A percentile compares a stretch with the other conserved stretches of the same genome.
phyloP scores from a whole-genome alignment of 1,284 basidiomycete species.

The Volvariella surrecta region DNA sequence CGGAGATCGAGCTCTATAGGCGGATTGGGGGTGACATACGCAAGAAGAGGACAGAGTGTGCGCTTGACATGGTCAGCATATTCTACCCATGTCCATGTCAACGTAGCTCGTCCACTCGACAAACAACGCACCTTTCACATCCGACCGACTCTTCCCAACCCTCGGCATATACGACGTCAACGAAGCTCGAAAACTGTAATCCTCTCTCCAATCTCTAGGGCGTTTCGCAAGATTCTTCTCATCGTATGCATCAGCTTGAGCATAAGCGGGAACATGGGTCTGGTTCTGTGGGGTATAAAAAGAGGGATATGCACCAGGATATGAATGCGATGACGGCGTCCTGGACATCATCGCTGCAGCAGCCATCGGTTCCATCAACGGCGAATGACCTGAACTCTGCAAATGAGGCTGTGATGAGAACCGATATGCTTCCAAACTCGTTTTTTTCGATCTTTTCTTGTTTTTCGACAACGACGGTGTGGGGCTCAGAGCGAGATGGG shows the following conservation, averaged over 20 bases:
- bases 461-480: neutral
- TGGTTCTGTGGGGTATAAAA: too few species aligned
- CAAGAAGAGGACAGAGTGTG: constrained; percentile 25
- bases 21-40: constrained; percentile 17
- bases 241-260: constrained; percentile 16
- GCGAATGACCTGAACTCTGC: constrained; percentile 2
- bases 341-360: neutral
- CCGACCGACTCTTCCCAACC: constrained; percentile 13
- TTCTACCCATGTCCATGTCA: constrained; percentile 13
- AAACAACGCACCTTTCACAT: constrained; percentile 15
- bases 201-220: constrained; percentile 28
- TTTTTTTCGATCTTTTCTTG: neutral
- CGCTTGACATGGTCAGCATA: constrained; percentile 20
- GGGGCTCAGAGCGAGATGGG: too few species aligned
- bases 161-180: constrained; percentile 12
- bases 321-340: neutral
- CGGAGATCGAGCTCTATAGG: constrained; percentile 22
- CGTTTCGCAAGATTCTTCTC: constrained; percentile 23
- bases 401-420: constrained; percentile 1
- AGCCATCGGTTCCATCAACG: neutral
- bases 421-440: neutral
- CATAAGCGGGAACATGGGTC: neutral
- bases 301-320: too few species aligned
- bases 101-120: neutral
- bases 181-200: constrained; percentile 20